Conservation (phyloP, 1,284 basidiomycete species). For the Cronartium quercuum region DNA sequence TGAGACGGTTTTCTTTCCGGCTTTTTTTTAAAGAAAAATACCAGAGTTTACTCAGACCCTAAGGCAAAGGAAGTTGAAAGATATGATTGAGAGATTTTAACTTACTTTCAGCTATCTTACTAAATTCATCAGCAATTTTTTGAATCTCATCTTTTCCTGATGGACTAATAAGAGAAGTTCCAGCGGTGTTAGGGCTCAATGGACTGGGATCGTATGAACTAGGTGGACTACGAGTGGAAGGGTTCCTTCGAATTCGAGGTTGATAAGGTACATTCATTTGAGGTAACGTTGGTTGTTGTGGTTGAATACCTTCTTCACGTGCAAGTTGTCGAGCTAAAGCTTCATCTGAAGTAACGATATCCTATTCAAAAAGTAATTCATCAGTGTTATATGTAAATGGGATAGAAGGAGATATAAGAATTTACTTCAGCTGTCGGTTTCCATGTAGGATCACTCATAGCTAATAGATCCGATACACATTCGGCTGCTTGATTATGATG, state of each 20-base stretch:
- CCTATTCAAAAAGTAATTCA: slow-evolving; percentile 1
- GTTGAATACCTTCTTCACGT: slow-evolving; percentile 2
- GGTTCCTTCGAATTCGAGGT: slow-evolving; percentile 17
- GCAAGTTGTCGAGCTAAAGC: slow-evolving; percentile 33
- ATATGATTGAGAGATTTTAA: neutral
- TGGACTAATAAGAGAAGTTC: neutral
- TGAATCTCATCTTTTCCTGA: slow-evolving; percentile 34
- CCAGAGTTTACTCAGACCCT: neutral
- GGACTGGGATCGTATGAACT: neutral
- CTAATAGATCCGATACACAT: slow-evolving; percentile 31
- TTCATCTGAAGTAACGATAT: slow-evolving; percentile 15
- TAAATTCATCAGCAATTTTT: slow-evolving; percentile 35
- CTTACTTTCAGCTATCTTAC: slow-evolving; percentile 35
- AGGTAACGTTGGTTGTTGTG: slow-evolving; percentile 4
- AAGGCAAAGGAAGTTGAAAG: neutral
- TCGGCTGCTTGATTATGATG: slow-evolving; percentile 11
- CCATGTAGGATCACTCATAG: slow-evolving; percentile 31
- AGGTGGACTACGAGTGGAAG: slow-evolving; percentile 1
- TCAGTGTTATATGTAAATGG: neutral
- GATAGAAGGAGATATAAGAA: neutral
- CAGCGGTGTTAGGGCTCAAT: neutral
- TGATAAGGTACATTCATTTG: slow-evolving; percentile 32
- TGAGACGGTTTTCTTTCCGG: slow-evolving; percentile 32
- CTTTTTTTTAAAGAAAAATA: neutral
- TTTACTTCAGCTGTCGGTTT: slow-evolving; percentile 16